Base-by-base conservation (phyloP, 257 asterid species). In the Rauvolfia tetraphylla region DNA sequence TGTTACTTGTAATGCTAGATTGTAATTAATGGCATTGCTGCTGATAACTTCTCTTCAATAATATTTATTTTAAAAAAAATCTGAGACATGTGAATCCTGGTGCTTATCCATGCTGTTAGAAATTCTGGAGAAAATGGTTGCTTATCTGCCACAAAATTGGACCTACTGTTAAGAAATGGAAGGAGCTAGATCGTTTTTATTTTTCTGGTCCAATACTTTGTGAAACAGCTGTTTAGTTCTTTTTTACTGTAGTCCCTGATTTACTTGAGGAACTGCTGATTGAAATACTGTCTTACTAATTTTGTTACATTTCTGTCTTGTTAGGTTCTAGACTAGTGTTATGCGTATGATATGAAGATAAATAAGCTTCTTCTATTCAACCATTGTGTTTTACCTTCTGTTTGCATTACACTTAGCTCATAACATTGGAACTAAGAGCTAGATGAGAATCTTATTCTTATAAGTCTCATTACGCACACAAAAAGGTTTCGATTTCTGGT, bases 111-210 rank as follows among this genome's bases (percentile, higher is more conserved):
- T 68, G 7, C 68, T 41, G 17, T 54, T 31, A 23, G 48, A 56
- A 15, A 22, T 31, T 27, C 9, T 33, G 15, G 18, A 33, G 0
- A 38, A 75, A 3, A 23, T 39, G 18, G 44, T 7, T 11, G 38
- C 13, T 66, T 76, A 51, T 67, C 74, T 67, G 57, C 46, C 65
- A 58, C 49, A 57, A 42, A 25, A 12, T 57, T 29, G 61, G 46
- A 20, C 36, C 27, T 7, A 22, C n/a, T 12, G 23, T 38, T 53
- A 25, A 17, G 25, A 13, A 2, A 18, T 76, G 1, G 15, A 13
- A 48, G 42, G 65, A 71, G 41, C 23, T 29, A 65, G 48, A 76
- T 17, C 41, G 10, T 23, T 68, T 10, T 23, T 38, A 39, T 41
- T 13, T 6, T 44, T 58, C 31, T 34, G 8, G 12, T 65, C 8